Percentiles rank a stretch among this genome's conserved stretches.
These are phyloP conservation scores for Thuja plicata DNA, from an alignment of 83 land plant species.

Conservation along the genomic window DNA sequence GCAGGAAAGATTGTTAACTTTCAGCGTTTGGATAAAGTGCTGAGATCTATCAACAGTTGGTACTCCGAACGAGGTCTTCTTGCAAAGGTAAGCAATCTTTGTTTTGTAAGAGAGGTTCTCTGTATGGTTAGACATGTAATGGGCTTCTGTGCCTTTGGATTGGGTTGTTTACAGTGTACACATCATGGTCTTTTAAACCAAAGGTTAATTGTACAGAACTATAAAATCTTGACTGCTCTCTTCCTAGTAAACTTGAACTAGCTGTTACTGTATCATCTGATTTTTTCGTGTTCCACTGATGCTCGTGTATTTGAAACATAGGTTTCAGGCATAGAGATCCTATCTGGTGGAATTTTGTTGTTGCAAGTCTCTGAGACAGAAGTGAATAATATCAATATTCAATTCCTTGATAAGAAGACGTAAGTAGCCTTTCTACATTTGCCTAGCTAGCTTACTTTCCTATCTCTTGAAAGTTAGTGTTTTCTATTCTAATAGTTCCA, in stretches of 20 bases:
- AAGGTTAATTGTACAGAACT: not conserved
- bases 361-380: constrained; percentile 93
- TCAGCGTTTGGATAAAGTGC: constrained; percentile 74
- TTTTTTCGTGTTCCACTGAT: not conserved
- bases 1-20: constrained; percentile 97
- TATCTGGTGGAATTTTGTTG: constrained; percentile 92
- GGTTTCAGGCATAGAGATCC: constrained; percentile 94
- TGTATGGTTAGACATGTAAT: not conserved
- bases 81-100: constrained; percentile 64
- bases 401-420: constrained; percentile 97
- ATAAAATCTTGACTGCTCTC: not conserved
- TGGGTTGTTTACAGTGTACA: not conserved
- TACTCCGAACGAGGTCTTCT: constrained; percentile 88
- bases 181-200: not conserved
- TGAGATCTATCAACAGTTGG: constrained; percentile 93
- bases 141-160: not conserved
- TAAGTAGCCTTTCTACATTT: constrained; percentile 25
- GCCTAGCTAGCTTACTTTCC: not conserved
- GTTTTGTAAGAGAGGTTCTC: not conserved
- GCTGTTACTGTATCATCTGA: not conserved
- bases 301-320: constrained; percentile 18
- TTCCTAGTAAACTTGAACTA: not conserved
- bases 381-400: constrained; percentile 91
- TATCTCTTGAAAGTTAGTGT: not conserved
- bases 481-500: not conserved